Evolutionary conservation across 768 basidiomycete species (phyloP).

Genomic region (Amylocystis lapponica): DNA sequence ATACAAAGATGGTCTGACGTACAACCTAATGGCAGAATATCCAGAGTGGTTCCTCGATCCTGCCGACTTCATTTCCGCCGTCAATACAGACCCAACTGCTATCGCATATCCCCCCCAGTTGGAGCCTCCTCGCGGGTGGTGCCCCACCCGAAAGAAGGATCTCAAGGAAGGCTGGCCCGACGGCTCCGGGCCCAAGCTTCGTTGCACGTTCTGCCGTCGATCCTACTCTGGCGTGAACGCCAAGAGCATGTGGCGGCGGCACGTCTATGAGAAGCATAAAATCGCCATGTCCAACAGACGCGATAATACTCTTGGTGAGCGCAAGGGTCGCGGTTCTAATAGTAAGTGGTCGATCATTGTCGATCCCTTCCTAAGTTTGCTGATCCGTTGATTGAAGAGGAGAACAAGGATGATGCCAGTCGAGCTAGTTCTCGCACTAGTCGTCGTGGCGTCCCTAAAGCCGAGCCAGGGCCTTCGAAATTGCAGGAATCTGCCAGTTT

Average conservation of each 20-base stretch:
- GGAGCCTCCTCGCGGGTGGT: slow-evolving; percentile 84
- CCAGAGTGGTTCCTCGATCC: slow-evolving; percentile 77
- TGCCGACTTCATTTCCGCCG: slow-evolving; percentile 50
- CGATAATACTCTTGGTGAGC: slow-evolving; percentile 58
- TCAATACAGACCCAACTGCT: slow-evolving; percentile 40
- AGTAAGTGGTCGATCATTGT: slow-evolving; percentile 53
- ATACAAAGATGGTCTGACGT: slow-evolving; percentile 64
- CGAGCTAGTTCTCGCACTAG: too few relatives aligned
- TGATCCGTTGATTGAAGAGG: too few relatives aligned
- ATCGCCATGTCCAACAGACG: slow-evolving; percentile 86
- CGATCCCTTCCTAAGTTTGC: too few relatives aligned
- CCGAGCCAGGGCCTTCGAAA: too few relatives aligned
- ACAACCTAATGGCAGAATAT: slow-evolving; percentile 66
- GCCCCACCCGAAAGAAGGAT: slow-evolving; percentile 79
- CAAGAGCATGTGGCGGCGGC: slow-evolving; percentile 87
- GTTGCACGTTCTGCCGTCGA: slow-evolving; percentile 81
- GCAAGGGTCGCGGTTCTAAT: slow-evolving; percentile 53
- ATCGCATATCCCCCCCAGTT: slow-evolving; percentile 70
- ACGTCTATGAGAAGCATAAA: slow-evolving; percentile 87
- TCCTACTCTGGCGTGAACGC: slow-evolving; percentile 85
- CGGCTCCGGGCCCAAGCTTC: slow-evolving; percentile 71
- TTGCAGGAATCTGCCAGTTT: too few relatives aligned
- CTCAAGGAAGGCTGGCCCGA: slow-evolving; percentile 74
- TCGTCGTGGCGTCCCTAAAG: too few relatives aligned
- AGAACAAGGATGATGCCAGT: too few relatives aligned